A percentile compares a stretch with the other conserved stretches of the same genome.
Evolutionary conservation across 1,139 yeast genomes (phyloP).

Genomic region (Blastobotrys persicus): DNA sequence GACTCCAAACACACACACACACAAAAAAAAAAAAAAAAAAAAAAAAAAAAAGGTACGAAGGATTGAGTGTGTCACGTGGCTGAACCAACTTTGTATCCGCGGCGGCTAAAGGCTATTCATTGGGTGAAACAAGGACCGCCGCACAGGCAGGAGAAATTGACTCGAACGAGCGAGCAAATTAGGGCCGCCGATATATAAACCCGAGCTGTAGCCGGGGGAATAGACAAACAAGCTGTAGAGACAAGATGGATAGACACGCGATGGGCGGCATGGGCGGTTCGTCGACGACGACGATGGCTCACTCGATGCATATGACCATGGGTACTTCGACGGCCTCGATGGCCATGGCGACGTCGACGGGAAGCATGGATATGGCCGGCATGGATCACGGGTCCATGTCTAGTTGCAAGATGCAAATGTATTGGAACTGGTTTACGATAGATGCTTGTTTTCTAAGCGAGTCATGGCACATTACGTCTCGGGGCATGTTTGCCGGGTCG

Average conservation of each 20-base stretch:
- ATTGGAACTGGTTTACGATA: constrained; percentile 60
- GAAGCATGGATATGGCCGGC: constrained; percentile 24
- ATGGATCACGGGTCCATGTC: constrained; percentile 17
- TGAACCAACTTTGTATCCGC: too few relatives aligned
- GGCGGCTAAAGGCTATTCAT: too few relatives aligned
- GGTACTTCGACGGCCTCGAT: neutral
- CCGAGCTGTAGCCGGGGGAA: neutral
- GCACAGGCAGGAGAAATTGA: neutral
- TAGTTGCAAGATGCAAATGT: constrained; percentile 41
- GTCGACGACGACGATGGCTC: constrained; percentile 2
- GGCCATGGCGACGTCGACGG: neutral
- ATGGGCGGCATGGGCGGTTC: constrained; percentile 4
- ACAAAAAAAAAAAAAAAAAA: too few relatives aligned
- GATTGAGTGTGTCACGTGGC: too few relatives aligned
- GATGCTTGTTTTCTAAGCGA: constrained; percentile 62
- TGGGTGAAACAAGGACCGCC: too few relatives aligned
- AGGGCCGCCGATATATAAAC: constrained; percentile 2
- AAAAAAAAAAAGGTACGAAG: too few relatives aligned
- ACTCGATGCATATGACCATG: neutral
- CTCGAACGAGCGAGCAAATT: constrained; percentile 6
- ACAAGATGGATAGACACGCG: neutral
- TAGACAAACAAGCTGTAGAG: neutral
- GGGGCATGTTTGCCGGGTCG: constrained; percentile 66
- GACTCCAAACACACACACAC: too few relatives aligned
- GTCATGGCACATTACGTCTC: constrained; percentile 61